Evolutionary conservation across 75 land plant species (phyloP), one percentile per base, ranked within the genome.

Genomic region (Sequoia sempervirens): DNA sequence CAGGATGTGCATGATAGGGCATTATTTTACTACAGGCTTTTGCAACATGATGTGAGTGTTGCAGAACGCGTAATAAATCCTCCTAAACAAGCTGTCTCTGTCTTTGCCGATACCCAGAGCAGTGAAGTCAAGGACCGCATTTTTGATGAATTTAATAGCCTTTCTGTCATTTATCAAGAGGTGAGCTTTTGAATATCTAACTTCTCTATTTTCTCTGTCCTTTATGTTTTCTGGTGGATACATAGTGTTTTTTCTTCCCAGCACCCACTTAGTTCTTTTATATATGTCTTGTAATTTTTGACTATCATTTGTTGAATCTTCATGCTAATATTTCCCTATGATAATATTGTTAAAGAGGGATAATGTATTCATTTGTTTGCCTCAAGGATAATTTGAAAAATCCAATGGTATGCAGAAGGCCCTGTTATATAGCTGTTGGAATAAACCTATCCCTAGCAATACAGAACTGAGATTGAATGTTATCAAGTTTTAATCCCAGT

Each of bases 1-100:
- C 96, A 98, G 99, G 99, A 96, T 89, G 99, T 98, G 83, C 99
- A 94, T 89, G 99, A 98, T 70, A 89, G 98, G 83, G 98, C 96
- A 52, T 88, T 98, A 76, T 92, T 98, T 87, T 98, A 98, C 87
- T 96, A 96, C 79, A 93, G 99, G 88, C 92, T 96, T 84, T 86
- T 98, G 83, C 94, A 92, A 81, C 91, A 94, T 82, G 91, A 95
- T 86, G 95, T 96, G 43, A 87, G 90, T 66, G 79, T 90, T 38
- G 98, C 98, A 50, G 99, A 96, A 83, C 87, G 87, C n/a, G 96
- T 98, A 45, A 94, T 98, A 11, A 94, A 98, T 83, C 99, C 99
- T 80, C 94, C 99, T 41, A 98, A 98, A 87, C 98, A 98, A 91
- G 98, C 96, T 36, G 99, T 98, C 81, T 98, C 99, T 75, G 96